Percentiles rank a stretch among this genome's conserved stretches.
Evolutionary conservation across 2,329 filamentous ascomycete species (phyloP).

Genomic region (Microascus cirrosus): DNA sequence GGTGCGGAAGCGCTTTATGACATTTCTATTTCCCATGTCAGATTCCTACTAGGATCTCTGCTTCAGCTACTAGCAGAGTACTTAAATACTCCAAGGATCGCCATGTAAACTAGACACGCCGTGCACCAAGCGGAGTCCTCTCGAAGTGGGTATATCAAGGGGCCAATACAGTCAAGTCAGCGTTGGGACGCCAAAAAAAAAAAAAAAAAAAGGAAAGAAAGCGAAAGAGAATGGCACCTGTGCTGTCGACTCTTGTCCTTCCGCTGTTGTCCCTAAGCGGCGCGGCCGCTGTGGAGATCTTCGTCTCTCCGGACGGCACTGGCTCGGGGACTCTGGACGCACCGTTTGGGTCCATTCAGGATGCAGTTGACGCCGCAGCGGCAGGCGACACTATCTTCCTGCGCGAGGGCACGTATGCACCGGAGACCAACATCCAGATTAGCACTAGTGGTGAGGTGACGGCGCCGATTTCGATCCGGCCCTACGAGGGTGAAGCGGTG

Average conservation of each 20-base stretch:
- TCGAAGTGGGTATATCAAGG: too few species aligned
- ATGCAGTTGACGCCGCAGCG: constrained; percentile 29
- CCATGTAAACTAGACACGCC: too few species aligned
- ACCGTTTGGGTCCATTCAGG: constrained; percentile 33
- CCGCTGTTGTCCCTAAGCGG: background rate
- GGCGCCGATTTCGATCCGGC: constrained; percentile 26
- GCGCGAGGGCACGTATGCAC: constrained; percentile 32
- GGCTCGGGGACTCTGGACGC: constrained; percentile 25
- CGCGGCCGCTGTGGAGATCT: constrained; percentile 22
- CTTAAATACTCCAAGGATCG: too few species aligned
- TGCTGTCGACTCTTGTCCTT: background rate
- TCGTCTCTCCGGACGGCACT: constrained; percentile 30
- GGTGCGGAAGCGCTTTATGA: background rate
- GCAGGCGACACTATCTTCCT: constrained; percentile 34
- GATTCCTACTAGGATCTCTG: too few species aligned
- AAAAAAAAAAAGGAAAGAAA: too few species aligned
- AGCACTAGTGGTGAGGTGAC: constrained; percentile 27
- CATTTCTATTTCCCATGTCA: too few species aligned
- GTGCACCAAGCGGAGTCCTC: too few species aligned
- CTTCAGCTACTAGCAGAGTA: too few species aligned
- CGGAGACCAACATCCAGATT: constrained; percentile 34
- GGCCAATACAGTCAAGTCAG: too few species aligned
- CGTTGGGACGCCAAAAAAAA: too few species aligned
- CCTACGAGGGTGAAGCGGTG: constrained; percentile 28
- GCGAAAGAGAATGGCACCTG: background rate